Percentiles rank a stretch among this genome's conserved stretches.
These are phyloP conservation scores for Apocynum venetum DNA, from an alignment of 257 asterid species.

Conservation along the genomic window DNA sequence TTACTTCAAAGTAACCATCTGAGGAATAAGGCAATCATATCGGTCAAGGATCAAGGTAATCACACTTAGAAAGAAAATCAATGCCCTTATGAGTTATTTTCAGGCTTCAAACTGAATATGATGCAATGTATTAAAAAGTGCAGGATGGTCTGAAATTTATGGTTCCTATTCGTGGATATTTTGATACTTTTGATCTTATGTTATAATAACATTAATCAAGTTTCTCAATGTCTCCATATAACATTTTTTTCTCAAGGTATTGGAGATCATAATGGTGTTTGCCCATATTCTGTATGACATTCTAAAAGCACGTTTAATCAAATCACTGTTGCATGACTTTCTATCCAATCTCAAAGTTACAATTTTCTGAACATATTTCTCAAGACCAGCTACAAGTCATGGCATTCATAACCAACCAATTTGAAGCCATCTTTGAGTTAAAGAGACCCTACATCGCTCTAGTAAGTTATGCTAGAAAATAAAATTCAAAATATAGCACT, in stretches of 20 bases:
- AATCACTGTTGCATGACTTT: neutral
- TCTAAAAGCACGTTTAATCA: neutral
- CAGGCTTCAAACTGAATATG: neutral
- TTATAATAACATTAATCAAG: neutral
- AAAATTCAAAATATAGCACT: neutral
- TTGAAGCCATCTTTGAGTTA: neutral
- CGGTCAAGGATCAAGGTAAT: neutral
- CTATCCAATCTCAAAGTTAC: neutral
- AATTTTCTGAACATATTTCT: neutral
- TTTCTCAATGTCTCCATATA: neutral
- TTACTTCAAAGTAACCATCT: neutral
- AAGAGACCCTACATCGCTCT: neutral
- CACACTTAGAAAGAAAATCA: neutral
- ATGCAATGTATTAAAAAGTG: neutral
- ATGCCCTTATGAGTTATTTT: neutral
- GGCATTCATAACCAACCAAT: conserved; percentile 1
- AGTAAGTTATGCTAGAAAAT: neutral
- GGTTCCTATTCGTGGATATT: neutral
- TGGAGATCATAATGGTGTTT: neutral
- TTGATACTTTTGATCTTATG: neutral
- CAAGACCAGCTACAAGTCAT: neutral
- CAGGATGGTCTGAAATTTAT: neutral
- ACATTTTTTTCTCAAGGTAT: neutral
- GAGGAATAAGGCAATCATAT: neutral
- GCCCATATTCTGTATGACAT: neutral